These are phyloP conservation scores for Zalaria obscura DNA, from an alignment of 2,329 filamentous ascomycete genomes.

Conservation along the genomic window DNA sequence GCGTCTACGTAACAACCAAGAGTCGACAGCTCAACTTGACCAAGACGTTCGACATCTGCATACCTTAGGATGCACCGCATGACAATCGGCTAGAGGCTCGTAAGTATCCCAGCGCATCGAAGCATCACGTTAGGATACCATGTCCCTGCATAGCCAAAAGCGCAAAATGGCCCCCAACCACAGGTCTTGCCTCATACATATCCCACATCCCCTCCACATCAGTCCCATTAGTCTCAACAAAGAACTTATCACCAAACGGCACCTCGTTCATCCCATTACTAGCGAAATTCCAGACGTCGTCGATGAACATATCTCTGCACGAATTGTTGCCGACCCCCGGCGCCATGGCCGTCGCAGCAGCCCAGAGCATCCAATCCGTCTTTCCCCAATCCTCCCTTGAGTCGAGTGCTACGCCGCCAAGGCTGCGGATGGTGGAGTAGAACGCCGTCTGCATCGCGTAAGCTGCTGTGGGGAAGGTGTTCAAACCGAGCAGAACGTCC, in stretches of 20 bases:
- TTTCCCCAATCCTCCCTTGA: slow-evolving; percentile 26
- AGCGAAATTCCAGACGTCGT: slow-evolving; percentile 31
- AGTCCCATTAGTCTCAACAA: slow-evolving; percentile 11
- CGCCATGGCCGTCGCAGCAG: slow-evolving; percentile 13
- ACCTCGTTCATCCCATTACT: slow-evolving; percentile 28
- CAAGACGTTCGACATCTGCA: too few relatives aligned
- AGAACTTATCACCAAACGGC: slow-evolving; percentile 30
- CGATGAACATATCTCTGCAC: slow-evolving; percentile 17
- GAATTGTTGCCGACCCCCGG: neutral
- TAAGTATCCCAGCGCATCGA: too few relatives aligned
- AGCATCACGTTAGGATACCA: too few relatives aligned
- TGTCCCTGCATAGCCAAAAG: too few relatives aligned
- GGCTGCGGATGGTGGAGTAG: slow-evolving; percentile 20
- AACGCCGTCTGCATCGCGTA: slow-evolving; percentile 15
- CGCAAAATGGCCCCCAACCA: too few relatives aligned
- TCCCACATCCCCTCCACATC: too few relatives aligned
- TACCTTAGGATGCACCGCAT: too few relatives aligned
- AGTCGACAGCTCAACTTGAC: too few relatives aligned
- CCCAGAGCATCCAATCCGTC: slow-evolving; percentile 31
- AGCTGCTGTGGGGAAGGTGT: slow-evolving; percentile 19
- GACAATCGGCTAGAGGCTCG: too few relatives aligned
- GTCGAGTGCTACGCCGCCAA: slow-evolving; percentile 26
- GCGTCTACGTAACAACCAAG: too few relatives aligned
- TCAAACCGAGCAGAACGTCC: slow-evolving; percentile 30
- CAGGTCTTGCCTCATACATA: too few relatives aligned